Percentiles rank a stretch among this genome's conserved stretches.
These are phyloP conservation scores for sunflower (Helianthus annuus) DNA, from an alignment of 129 eudicot genomes.

Conservation along the genomic window DNA sequence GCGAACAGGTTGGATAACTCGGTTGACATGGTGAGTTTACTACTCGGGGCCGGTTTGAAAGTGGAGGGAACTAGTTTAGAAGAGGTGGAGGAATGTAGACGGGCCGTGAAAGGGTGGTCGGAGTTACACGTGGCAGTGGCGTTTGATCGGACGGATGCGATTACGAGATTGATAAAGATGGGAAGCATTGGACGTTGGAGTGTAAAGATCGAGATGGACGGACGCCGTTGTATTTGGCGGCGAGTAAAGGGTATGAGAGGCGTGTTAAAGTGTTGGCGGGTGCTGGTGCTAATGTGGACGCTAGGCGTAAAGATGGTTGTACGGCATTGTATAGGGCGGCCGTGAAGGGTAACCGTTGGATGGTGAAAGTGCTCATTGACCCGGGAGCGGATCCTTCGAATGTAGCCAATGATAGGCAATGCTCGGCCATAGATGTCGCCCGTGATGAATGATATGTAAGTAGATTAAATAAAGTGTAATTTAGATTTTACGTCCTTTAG, in stretches of 20 bases:
- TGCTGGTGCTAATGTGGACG: slow-evolving; percentile 72
- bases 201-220: slow-evolving; percentile 59
- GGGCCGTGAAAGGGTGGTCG: slow-evolving; percentile 56
- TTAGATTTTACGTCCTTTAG: no score
- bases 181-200: slow-evolving; percentile 46
- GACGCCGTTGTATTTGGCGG: slow-evolving; percentile 67
- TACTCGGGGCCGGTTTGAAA: slow-evolving; percentile 49
- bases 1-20: slow-evolving; percentile 52
- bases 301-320: slow-evolving; percentile 58
- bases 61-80: slow-evolving; percentile 24
- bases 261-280: slow-evolving; percentile 47
- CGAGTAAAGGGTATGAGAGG: slow-evolving; percentile 45
- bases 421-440: slow-evolving; percentile 59
- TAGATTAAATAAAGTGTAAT: not conserved
- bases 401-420: slow-evolving; percentile 38
- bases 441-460: slow-evolving; percentile 74
- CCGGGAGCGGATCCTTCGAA: slow-evolving; percentile 66
- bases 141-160: slow-evolving; percentile 52
- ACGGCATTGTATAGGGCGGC: slow-evolving; percentile 66
- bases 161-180: slow-evolving; percentile 37
- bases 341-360: slow-evolving; percentile 54
- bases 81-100: slow-evolving; percentile 23
- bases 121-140: slow-evolving; percentile 60
- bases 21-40: slow-evolving; percentile 45
- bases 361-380: slow-evolving; percentile 58